Base-by-base conservation (phyloP, 139 green algal genomes). In the Coccomyxa sp. region DNA sequence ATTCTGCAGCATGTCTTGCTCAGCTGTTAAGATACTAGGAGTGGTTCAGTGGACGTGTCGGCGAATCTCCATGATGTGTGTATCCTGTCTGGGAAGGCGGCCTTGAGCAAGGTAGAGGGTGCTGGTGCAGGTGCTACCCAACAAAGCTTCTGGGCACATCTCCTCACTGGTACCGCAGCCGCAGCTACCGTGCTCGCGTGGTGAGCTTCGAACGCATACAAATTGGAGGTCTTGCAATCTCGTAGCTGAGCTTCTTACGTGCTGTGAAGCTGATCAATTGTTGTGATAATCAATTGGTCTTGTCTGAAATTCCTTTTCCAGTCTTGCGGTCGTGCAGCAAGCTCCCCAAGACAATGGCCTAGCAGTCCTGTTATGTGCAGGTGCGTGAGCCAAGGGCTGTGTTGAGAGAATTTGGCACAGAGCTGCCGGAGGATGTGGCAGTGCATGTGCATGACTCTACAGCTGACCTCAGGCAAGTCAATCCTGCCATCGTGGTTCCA, bases 391-490 rank as follows among this genome's bases (percentile, higher is more conserved):
- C 83, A 12, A 50, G 83, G 0, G 81, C 39, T 0, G 75, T 88
- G 70, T 74, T 90, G 75, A 70, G 40, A 24, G 83, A 88, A 68
- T 90, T 90, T 84, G 86, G 86, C 24, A 86, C 80, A n/a, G 55
- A 73, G 33, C 36, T 90, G 37, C 79, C 69, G 12, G 38, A 68
- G 9, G 79, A 74, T 36, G 58, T 68, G 35, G 44, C 70, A 27
- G 54, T 89, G 10, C 34, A 73, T 1, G 85, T 89, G 39, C 82
- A 87, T 55, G 85, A 89, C 82, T 81, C 69, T 18, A 89, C 82
- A 69, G 85, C 85, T 64, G 85, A 89, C 77, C 77, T 74, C 36
- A 68, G n/a, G n/a, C n/a, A n/a, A n/a, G n/a, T n/a, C n/a, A n/a
- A n/a, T n/a, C n/a, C n/a, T n/a, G n/a, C n/a, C n/a, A n/a, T n/a